Evolutionary conservation across 768 basidiomycete genomes (phyloP).

Genomic region (Brasilioporus rufonigricans): DNA sequence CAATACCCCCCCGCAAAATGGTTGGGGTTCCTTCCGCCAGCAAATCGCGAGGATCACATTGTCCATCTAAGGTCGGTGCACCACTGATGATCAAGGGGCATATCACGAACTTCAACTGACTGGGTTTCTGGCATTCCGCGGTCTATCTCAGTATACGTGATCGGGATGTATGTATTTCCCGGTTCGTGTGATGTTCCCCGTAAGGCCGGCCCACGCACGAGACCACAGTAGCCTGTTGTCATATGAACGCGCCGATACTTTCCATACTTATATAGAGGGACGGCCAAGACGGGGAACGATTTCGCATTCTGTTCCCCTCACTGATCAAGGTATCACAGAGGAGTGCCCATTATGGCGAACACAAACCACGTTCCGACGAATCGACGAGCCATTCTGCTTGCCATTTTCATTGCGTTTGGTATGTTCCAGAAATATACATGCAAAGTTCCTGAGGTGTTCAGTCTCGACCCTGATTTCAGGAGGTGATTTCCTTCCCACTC

Average conservation of each 20-base stretch:
- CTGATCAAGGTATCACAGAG: neutral
- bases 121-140: neutral
- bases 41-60: neutral
- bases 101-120: neutral
- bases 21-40: neutral
- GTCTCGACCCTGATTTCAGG: neutral
- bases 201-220: neutral
- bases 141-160: neutral
- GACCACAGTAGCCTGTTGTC: neutral
- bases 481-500: neutral
- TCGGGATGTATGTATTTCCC: neutral
- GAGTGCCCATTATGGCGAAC: neutral
- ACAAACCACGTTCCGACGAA: slow-evolving; percentile 10
- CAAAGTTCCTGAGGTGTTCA: neutral
- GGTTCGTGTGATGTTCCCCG: neutral
- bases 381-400: slow-evolving; percentile 9
- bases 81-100: neutral
- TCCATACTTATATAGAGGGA: slow-evolving; percentile 1
- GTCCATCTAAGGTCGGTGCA: neutral
- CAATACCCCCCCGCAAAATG: neutral
- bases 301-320: neutral
- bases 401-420: slow-evolving; percentile 17
- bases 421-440: neutral
- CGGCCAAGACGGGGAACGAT: neutral
- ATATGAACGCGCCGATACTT: slow-evolving; percentile 3